A percentile compares a stretch with the other conserved stretches of the same genome.
These are phyloP conservation scores for Babesia microti DNA, from an alignment of 169 alveolate species.

Conservation along the genomic window DNA sequence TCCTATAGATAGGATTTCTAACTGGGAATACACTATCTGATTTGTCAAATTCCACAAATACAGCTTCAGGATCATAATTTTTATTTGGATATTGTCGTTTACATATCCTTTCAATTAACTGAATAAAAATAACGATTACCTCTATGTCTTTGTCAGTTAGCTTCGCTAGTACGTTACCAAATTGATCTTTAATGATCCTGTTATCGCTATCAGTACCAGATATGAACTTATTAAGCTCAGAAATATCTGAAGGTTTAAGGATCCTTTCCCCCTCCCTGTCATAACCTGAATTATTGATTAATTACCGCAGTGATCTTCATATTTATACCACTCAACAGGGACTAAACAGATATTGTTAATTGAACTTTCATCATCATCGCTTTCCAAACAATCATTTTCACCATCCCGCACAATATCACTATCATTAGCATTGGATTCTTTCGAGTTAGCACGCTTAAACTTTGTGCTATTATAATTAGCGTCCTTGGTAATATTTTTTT, in stretches of 20 bases:
- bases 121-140: constrained; percentile 2
- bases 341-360: constrained; percentile 36
- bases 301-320: constrained; percentile 40
- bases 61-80: constrained; percentile 30
- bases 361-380: constrained; percentile 41
- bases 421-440: constrained; percentile 4
- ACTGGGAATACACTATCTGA: constrained; percentile 24
- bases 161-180: constrained; percentile 26
- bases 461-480: background rate
- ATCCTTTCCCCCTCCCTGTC: constrained; percentile 38
- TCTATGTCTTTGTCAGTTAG: constrained; percentile 37
- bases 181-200: constrained; percentile 38
- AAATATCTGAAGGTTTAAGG: constrained; percentile 32
- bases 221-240: constrained; percentile 35
- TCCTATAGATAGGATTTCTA: no score
- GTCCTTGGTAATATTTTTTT: background rate
- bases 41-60: constrained; percentile 34
- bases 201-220: constrained; percentile 41
- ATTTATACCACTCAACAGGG: constrained; percentile 36
- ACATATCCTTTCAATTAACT: constrained; percentile 37
- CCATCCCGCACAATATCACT: background rate
- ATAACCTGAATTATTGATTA: constrained; percentile 12
- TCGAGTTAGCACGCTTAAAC: background rate
- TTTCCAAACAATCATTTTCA: constrained; percentile 22
- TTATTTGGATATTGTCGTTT: constrained; percentile 48